Base-by-base conservation (phyloP, 2,329 filamentous ascomycete species). In the Colletotrichum musae region DNA sequence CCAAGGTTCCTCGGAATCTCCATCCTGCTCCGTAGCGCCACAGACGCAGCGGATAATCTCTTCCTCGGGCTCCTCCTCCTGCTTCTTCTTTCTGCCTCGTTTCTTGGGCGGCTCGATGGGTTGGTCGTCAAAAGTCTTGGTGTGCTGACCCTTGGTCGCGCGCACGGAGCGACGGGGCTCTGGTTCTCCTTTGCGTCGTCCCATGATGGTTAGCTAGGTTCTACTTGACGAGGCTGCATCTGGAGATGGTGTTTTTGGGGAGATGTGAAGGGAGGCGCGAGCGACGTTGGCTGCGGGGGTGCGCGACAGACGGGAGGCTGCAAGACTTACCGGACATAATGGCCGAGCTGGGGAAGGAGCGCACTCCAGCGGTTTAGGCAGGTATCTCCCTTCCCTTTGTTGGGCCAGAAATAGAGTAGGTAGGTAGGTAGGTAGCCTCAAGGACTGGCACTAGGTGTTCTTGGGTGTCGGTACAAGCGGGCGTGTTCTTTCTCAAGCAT, bases 91-190 rank as follows among this genome's bases (percentile, higher is more conserved):
- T 48, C 79, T 76, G 73, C 82, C 83, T 82, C 85, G 85, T 76
- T 83, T 83, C 77, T 91, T 91, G 62, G 87, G 82, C 9, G 81
- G 80, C 65, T 88, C 84, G 68, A 83, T 77, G 3, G 84, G 84
- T 71, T 87, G 85, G 68, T 94, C 92, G 77, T 97, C 94, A 74
- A 94, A 91, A 73, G 93, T 92, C 81, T 97, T 97, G 28, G 91
- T 92, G 81, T 98, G 94, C 76, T 98, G 95, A 78, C 96, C 96
- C 79, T 99, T 99, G 72, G 96, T 99, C 76, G 95, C 94, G 77
- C 96, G 93, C 73, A 96, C 95, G 51, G 96, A 99, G 78, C 96
- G 93, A 80, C 96, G 92, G 68, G 94, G 93, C 88, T 98, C 95
- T 68, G 83, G 80, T 81, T 90, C 87, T 78, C 80, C 80, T 81